Evolutionary conservation across 306 rosid species (phyloP).

Genomic region (Quercus dentata): DNA sequence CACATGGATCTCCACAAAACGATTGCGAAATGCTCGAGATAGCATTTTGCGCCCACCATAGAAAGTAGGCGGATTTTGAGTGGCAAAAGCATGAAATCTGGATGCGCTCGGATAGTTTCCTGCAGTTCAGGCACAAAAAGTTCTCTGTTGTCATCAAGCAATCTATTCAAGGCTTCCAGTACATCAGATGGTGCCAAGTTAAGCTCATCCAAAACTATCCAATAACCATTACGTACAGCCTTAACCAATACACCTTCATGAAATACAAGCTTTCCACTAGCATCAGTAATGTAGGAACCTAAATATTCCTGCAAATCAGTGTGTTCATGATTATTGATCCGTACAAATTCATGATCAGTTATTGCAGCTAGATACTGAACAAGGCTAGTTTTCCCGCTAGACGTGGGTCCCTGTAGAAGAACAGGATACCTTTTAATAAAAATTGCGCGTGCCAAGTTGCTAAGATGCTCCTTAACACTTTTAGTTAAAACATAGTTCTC

Average conservation of each 20-base stretch:
- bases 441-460: constrained; percentile 76
- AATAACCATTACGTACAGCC: constrained; percentile 81
- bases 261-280: constrained; percentile 81
- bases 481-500: constrained; percentile 54
- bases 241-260: constrained; percentile 87
- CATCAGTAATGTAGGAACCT: constrained; percentile 76
- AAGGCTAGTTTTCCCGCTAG: constrained; percentile 98
- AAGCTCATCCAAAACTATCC: constrained; percentile 98
- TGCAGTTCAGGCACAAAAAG: constrained; percentile 89
- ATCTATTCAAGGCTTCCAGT: constrained; percentile 89
- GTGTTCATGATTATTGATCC: constrained; percentile 97
- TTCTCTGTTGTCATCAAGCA: constrained; percentile 93
- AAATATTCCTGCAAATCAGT: constrained; percentile 96
- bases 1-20: constrained; percentile 90
- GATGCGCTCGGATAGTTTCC: constrained; percentile 66
- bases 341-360: constrained; percentile 76
- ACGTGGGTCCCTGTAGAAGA: constrained; percentile 95
- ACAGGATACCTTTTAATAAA: constrained; percentile 75
- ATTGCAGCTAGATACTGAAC: constrained; percentile 76
- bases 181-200: constrained; percentile 99
- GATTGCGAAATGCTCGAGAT: constrained; percentile 93
- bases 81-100: constrained; percentile 91
- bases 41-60: constrained; percentile 96
- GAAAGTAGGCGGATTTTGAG: constrained; percentile 91
- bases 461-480: constrained; percentile 74